Base-by-base conservation (phyloP, 768 basidiomycete genomes). In the Chalciporus sphaerocephalus region DNA sequence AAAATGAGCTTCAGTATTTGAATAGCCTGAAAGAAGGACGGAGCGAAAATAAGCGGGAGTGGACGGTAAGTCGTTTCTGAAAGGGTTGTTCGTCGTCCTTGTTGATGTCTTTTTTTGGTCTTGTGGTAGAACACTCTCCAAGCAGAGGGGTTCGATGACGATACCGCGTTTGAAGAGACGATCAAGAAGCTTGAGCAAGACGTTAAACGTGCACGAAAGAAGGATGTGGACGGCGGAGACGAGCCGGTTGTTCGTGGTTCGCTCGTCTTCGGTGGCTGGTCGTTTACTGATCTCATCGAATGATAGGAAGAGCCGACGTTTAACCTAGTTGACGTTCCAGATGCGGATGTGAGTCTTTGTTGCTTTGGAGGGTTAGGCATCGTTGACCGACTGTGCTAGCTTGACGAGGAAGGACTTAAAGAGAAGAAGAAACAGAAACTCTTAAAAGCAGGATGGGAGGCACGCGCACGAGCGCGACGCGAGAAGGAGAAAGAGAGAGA, bases 341-440 rank as follows among this genome's bases (percentile, higher is more conserved):
- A 99, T 65, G 83, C 79, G 6, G 87, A 95, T 47, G 85, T 93
- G 51, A 50, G 73, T 40, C 28, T 17, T 6, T 23, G 43, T 22
- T 6, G 10, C 2, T 11, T 30, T 22, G 13, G 12, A 2, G 34
- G 16, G 21, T 27, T 16, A 30, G 13, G 9, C 9, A 23, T 11
- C 7, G 20, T 17, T 22, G 18, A 15, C 22, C 7, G 15, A 28
- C 23, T n/a, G 11, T 18, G 18, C 15, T 47, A 91, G 86, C 75
- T 92, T 7, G 89, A 91, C 55, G 94, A 98, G 59, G 93, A 95
- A 32, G 77, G 83, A 20, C 62, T 97, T 27, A 97, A 90, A 62
- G 96, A 99, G 66, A 99, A 98, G 71, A 84, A 83, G 58, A 89
- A 86, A 58, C 96, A 99, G 62, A 87, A 83, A 53, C 74, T 98